A percentile compares a stretch with the other conserved stretches of the same genome.
Conservation (phyloP, 139 green algal species). For the Coelastrella sp. region DNA sequence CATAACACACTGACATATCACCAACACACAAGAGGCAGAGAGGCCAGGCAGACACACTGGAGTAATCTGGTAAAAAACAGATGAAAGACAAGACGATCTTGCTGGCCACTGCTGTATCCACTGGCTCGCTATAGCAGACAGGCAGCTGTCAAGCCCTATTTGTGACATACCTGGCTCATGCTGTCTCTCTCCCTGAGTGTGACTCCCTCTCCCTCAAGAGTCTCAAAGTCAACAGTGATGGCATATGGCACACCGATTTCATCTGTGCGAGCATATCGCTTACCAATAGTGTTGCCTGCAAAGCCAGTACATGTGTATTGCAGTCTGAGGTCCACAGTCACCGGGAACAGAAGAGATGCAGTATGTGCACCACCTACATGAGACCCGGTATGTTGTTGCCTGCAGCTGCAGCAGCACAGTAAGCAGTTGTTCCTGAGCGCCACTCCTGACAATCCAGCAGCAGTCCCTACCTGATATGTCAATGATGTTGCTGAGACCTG, state of each 20-base stretch:
- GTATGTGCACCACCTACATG: no score
- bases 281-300: conserved; percentile 86
- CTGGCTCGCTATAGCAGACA: no score
- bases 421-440: not conserved
- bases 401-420: not conserved
- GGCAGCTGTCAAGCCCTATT: no score
- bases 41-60: no score
- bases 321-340: not conserved
- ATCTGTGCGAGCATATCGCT: conserved; percentile 94
- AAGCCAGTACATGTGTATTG: not conserved
- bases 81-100: no score
- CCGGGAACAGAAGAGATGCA: no score
- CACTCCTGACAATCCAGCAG: no score
- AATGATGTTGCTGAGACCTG: conserved; percentile 87
- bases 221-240: conserved; percentile 93
- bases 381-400: no score
- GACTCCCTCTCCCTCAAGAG: conserved; percentile 72
- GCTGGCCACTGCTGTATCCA: no score
- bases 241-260: conserved; percentile 97
- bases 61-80: no score
- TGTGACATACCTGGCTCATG: conserved; percentile 78
- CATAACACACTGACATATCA: not conserved
- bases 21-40: not conserved
- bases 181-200: conserved; percentile 96
- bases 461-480: conserved; percentile 94